Evolutionary conservation across 164 flowering plant species (phyloP), one percentile per base, ranked within the genome.

Genomic region (Chloranthus sessilifolius): DNA sequence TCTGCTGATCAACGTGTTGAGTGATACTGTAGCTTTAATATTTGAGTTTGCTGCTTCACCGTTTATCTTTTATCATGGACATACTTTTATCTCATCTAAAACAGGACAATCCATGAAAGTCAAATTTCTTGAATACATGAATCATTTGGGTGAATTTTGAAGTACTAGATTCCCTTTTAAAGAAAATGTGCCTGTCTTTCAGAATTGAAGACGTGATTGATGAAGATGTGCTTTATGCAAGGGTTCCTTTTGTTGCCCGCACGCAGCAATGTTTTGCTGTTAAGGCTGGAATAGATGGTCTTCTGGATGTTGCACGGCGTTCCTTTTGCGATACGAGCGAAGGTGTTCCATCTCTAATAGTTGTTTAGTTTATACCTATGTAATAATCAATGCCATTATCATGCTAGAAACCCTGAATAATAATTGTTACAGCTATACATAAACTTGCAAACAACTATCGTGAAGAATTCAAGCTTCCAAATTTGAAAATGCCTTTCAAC

Each of bases 231-330:
- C 85, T 85, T 64, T 95, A 94, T 71, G 80, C 99, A 59, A 71
- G 97, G 48, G 94, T 78, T 68, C 95, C 99, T 53, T 94, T 94
- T 69, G 80, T 94, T 77, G 97, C 99, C 8, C 85, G 90, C 40
- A 94, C 96, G 9, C 95, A 87, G 58, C 99, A 89, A 69, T 94
- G 99, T 71, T 94, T 94, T 72, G 99, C 99, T 71, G 82, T 94
- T 55, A 94, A 94, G 78, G 88, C 97, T 62, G 99, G 99, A 58
- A 81, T 85, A 52, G 99, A 94, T 82, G 99, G 97, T 53, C 76
- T 86, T 58, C 69, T 94, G 48, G 99, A 94, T 67, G 79, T 86
- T 65, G 95, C 99, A 46, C 54, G 97, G 52, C 75, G 92, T 63
- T 72, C 96, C 30, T 89, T 94, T 53, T 94, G 99, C 76, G 97